Evolutionary conservation across 2,329 filamentous ascomycete species (phyloP).

Genomic region (Curvularia sp.): DNA sequence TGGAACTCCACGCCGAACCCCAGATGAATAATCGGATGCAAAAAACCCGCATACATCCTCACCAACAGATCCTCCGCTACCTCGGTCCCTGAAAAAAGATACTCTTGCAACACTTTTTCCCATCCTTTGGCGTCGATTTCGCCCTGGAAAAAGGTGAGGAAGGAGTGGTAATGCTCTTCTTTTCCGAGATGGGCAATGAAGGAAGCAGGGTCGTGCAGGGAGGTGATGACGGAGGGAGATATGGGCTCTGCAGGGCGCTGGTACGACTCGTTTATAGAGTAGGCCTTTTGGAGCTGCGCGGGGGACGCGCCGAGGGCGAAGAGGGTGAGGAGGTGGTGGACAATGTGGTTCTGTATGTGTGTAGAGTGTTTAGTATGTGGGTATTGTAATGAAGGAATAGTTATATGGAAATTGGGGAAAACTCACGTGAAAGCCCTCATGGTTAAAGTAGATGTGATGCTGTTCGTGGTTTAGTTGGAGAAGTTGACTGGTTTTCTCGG

Average conservation of each 20-base stretch:
- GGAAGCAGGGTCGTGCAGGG: constrained; percentile 63
- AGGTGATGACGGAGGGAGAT: constrained; percentile 60
- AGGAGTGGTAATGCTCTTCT: constrained; percentile 72
- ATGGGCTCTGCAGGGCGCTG: constrained; percentile 64
- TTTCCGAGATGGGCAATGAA: constrained; percentile 69
- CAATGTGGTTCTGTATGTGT: constrained; percentile 69
- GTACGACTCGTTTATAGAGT: constrained; percentile 69
- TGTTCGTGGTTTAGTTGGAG: constrained; percentile 77
- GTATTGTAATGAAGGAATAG: no score
- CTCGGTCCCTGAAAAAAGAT: constrained; percentile 71
- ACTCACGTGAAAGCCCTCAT: constrained; percentile 70
- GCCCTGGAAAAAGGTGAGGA: constrained; percentile 75
- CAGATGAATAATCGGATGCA: constrained; percentile 84
- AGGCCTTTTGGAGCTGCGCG: constrained; percentile 67
- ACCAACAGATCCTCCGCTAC: constrained; percentile 72
- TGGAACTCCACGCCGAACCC: constrained; percentile 84
- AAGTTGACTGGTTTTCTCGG: constrained; percentile 68
- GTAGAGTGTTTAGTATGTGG: no score
- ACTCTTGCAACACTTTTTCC: constrained; percentile 67
- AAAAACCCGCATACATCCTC: constrained; percentile 71
- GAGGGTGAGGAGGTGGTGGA: constrained; percentile 76
- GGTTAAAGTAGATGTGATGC: constrained; percentile 84
- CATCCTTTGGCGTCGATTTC: constrained; percentile 71
- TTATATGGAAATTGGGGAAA: not conserved
- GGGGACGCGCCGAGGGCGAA: constrained; percentile 75